Base-by-base conservation (phyloP, 345 rosid genomes). In the Reutealis trisperma region DNA sequence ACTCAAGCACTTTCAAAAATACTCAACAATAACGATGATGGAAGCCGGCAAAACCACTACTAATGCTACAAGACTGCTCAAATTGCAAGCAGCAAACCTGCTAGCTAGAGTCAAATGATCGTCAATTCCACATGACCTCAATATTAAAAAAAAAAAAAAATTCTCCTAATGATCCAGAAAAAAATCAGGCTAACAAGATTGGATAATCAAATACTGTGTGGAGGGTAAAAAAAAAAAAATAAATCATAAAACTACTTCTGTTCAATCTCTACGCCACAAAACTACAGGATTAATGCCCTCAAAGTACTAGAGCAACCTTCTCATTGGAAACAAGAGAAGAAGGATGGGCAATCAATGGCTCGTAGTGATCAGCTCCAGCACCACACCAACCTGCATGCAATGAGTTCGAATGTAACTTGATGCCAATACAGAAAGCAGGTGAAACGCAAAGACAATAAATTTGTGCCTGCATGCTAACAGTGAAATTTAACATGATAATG, bases 281-380 rank as follows among this genome's bases (percentile, higher is more conserved):
- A 89, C 83, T 82, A 72, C 60, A 72, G 74, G 78, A 72, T 70
- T 68, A 72, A 24, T 63, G 62, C 82, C 75, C 65, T 91, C 84
- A 92, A 63, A 96, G 93, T 70, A 92, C 93, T 22, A 85, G 77
- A 41, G 97, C 99, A 65, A 91, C 97, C 84, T 96, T 94, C 90
- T 92, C 99, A 10, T 84, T 90, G 7, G 97, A 90, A 44, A 92
- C 82, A 41, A 87, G 57, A n/a, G 94, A 82, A 57, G 91, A 86
- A 58, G 95, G 90, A 67, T 80, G 87, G 30, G 97, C 97, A 8
- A 94, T 84, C 82, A 96, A 79, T 9, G 99, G 98, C 77, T 96
- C 99, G 34, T 96, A 96, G 79, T 96, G 99, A 81, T 96, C 99
- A 42, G 97, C 97, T 63, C 99, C 99, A 0, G 96, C 99, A 59